Evolutionary conservation across 2,329 filamentous ascomycete genomes (phyloP), one percentile per base, ranked within the genome.

Genomic region (Alternaria viburni): DNA sequence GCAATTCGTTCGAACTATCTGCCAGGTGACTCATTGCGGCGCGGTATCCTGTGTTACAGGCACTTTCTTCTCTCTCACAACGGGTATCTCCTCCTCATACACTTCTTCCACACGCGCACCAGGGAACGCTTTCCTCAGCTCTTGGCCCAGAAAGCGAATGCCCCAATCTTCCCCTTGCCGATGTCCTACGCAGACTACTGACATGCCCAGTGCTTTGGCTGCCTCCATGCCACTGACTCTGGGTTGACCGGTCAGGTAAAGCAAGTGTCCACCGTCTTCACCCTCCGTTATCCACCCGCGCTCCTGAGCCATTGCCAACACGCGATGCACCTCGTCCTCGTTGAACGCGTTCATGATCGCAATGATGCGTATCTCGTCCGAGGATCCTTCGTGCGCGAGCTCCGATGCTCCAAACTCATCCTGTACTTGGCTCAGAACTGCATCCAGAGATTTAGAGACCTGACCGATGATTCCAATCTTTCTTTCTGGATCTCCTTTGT

Each of bases 291-390:
- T 62, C 76, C 75, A 78, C 1, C 68, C 69, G 9, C 62, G 64
- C 51, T 72, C 58, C 23, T 67, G 57, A 8, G 74, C 71, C 46
- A 72, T 66, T 9, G 75, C 72, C 1, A 80, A 12, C 6, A 81
- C 79, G 6, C 79, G 69, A 41, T 73, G 57, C 2, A 82, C 75
- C 56, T 80, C 78, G 4, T 78, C 75, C 7, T 75, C 69, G 49
- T 77, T 72, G 54, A 82, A 81, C 0, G 79, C 80, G 54, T 81
- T 81, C 80, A 81, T 81, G 32, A 81, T 79, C 4, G 80, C 80
- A 6, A 79, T 54, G 10, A 73, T 65, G 17, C 54, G 60, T 26
- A 74, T 72, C 36, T 77, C 72, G 8, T 72, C 70, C 4, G 67
- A 71, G 5, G 46, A 57, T 2, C 73, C 75, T 28, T 66, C 58